These are phyloP conservation scores for Xanthoparmelia taractica DNA, from an alignment of 495 filamentous ascomycete genomes.

Conservation along the genomic window DNA sequence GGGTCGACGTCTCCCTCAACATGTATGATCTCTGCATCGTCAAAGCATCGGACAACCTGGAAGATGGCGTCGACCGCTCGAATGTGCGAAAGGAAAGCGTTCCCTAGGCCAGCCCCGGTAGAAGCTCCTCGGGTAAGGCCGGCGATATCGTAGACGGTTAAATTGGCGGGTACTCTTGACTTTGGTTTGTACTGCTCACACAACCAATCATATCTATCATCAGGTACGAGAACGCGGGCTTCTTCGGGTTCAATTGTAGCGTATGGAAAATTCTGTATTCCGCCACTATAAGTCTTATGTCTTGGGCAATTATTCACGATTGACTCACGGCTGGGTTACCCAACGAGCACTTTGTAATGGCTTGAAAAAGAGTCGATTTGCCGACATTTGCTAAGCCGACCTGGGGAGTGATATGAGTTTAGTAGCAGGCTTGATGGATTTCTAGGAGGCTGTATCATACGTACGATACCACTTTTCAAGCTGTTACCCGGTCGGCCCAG, in stretches of 20 bases:
- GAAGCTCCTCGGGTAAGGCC: slow-evolving; percentile 94
- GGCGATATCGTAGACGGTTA: slow-evolving; percentile 99
- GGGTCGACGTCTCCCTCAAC: slow-evolving; percentile 98
- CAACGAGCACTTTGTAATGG: slow-evolving; percentile 94
- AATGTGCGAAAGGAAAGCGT: slow-evolving; percentile 97
- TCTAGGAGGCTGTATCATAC: slow-evolving; percentile 42
- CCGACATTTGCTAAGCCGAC: slow-evolving; percentile 98
- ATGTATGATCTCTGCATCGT: slow-evolving; percentile 99
- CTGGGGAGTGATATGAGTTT: slow-evolving; percentile 38
- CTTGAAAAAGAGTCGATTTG: slow-evolving; percentile 99
- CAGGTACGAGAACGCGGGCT: slow-evolving; percentile 93
- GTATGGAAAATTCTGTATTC: slow-evolving; percentile 84
- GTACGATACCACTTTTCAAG: slow-evolving; percentile 99
- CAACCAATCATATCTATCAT: slow-evolving; percentile 93
- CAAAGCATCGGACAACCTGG: slow-evolving; percentile 97
- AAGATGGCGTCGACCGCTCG: slow-evolving; percentile 99
- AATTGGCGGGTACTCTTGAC: slow-evolving; percentile 88
- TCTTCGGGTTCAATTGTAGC: slow-evolving; percentile 99
- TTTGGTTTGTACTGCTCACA: slow-evolving; percentile 95
- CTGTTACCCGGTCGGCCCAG: slow-evolving; percentile 96
- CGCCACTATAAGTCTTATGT: slow-evolving; percentile 11
- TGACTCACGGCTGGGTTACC: slow-evolving; percentile 82
- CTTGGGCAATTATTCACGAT: background rate
- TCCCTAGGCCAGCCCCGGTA: slow-evolving; percentile 94
- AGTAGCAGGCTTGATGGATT: slow-evolving; percentile 18